Evolutionary conservation across 805 yeast genomes (phyloP).

Genomic region (Barnettozyma wickerhamii): DNA sequence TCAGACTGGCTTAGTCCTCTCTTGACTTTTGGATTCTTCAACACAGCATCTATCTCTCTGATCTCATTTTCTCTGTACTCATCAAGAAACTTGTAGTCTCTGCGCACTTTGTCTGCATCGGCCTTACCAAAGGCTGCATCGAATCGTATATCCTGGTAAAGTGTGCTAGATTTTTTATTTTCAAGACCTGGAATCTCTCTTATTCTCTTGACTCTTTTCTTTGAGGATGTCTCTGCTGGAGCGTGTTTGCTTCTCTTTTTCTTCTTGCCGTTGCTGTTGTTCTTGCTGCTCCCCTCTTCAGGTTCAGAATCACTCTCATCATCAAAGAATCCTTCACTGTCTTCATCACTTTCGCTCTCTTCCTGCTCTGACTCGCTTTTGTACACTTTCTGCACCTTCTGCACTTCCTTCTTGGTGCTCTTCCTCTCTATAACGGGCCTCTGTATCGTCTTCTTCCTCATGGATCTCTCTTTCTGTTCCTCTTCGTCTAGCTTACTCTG

Average conservation of each 20-base stretch:
- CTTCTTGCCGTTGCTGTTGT: slow-evolving; percentile 10
- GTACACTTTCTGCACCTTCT: too few species aligned
- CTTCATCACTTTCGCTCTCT: background rate
- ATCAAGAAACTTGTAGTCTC: slow-evolving; percentile 80
- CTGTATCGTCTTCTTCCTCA: background rate
- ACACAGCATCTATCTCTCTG: slow-evolving; percentile 46
- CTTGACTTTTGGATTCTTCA: slow-evolving; percentile 50
- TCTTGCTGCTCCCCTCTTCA: slow-evolving; percentile 10
- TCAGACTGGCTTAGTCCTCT: slow-evolving; percentile 39
- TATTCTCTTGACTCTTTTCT: slow-evolving; percentile 61
- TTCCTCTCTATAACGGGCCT: too few species aligned
- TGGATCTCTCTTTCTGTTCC: slow-evolving; percentile 9
- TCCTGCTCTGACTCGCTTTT: slow-evolving; percentile 6
- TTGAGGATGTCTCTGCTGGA: slow-evolving; percentile 76
- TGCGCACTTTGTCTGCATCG: slow-evolving; percentile 60
- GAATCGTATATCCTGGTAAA: slow-evolving; percentile 81
- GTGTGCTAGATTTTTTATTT: slow-evolving; percentile 29
- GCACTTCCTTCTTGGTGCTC: slow-evolving; percentile 15
- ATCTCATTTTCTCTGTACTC: slow-evolving; percentile 80
- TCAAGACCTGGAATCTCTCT: slow-evolving; percentile 72
- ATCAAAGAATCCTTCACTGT: slow-evolving; percentile 32
- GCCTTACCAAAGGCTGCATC: slow-evolving; percentile 88
- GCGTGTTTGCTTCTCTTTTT: slow-evolving; percentile 70
- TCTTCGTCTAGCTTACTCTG: slow-evolving; percentile 37
- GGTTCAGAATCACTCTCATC: slow-evolving; percentile 26